Base-by-base conservation (phyloP, 2,329 filamentous ascomycete genomes). In the Aspergillus felis region DNA sequence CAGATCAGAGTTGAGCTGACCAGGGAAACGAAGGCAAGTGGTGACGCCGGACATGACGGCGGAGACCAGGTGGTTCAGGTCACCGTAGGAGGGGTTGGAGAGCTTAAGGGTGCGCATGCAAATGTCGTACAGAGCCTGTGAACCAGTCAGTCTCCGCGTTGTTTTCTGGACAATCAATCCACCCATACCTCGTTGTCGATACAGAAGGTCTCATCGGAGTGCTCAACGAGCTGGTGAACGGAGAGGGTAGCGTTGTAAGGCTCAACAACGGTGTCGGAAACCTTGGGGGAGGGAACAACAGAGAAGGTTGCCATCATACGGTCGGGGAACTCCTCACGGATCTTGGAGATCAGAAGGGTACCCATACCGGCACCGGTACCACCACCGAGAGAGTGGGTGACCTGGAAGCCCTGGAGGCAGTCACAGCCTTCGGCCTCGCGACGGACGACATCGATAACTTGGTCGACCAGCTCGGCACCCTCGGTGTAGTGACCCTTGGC, bases 281-380 rank as follows among this genome's bases (percentile, higher is more conserved):
- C 94, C 89, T 97, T 99, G 78, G 94, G 94, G 50, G 94, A 97
- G 73, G 94, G 94, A 63, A 97, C 89, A 73, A 99, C 94, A 71
- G 94, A 97, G 88, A 97, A 99, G 67, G 94, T 99, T 69, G 94
- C 92, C 94, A 97, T 99, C 94, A 99, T 99, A 76, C 94, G 91
- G 85, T 99, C 94, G 76, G 94, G 94, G 84, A 97, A 97, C 83
- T 97, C 94, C 84, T 99, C 94, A 74, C 94, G 94, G 80, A 97
- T 97, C 90, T 99, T 99, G 84, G 92, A 97, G 86, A 97, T 97
- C 78, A 99, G 83, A 74, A 99, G 87, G 61, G 94, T 99, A 83
- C 94, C 94, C 94, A 99, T 99, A 90, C 94, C 94, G 72, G 94
- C 93, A 92, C 94, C 94, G 73, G 94, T 99, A 88, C 94, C 94